phyloP scores from a whole-genome alignment of 2,329 filamentous ascomycete genomes.

The Colletotrichum tropicale region DNA sequence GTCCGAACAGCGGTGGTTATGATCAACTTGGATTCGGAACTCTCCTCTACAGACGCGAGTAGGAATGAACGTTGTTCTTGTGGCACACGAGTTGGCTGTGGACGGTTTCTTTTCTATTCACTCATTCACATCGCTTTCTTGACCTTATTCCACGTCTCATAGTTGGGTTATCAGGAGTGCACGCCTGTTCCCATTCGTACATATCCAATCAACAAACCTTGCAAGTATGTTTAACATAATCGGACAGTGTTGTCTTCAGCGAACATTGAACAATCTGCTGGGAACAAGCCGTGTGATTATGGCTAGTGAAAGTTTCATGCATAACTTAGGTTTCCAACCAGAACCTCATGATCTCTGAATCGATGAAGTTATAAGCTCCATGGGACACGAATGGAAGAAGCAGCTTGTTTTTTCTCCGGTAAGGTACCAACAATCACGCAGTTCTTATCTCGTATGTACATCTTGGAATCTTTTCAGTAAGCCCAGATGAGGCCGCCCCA shows the following conservation, averaged over 20 bases:
- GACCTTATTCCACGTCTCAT: background rate
- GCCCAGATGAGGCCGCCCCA: slow-evolving; percentile 8
- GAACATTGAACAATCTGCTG: too few species aligned
- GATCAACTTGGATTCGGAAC: slow-evolving; percentile 40
- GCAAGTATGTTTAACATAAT: accelerated
- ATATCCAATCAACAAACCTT: background rate
- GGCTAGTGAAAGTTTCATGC: background rate
- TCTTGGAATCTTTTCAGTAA: background rate
- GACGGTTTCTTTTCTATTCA: background rate
- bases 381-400: background rate
- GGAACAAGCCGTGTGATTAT: too few species aligned
- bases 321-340: background rate
- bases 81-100: background rate
- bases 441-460: background rate
- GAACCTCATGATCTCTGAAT: background rate
- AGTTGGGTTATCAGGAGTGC: background rate
- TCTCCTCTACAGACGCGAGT: slow-evolving; percentile 25
- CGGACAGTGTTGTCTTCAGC: background rate
- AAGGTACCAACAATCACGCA: background rate
- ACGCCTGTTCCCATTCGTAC: background rate
- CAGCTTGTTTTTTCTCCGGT: accelerated
- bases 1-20: slow-evolving; percentile 41
- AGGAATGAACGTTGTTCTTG: background rate
- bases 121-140: background rate
- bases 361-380: background rate